Percentiles rank a stretch among this genome's conserved stretches.
Conservation (phyloP, 2,329 filamentous ascomycete genomes). For the Fusarium sp. region DNA sequence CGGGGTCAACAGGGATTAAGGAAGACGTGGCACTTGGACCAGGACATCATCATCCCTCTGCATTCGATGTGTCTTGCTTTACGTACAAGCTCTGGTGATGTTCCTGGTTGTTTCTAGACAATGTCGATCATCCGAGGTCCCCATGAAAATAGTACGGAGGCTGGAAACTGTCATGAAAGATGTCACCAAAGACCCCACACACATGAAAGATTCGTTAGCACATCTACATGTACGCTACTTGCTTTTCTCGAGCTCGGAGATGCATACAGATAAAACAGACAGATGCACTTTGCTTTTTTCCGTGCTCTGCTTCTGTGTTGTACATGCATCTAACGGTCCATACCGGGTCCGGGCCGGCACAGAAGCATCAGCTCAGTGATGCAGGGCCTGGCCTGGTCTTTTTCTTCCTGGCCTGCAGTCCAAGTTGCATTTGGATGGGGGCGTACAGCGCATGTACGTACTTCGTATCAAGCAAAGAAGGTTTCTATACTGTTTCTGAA, state of each 20-base stretch:
- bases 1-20: constrained; percentile 16
- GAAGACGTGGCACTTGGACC: constrained; percentile 13
- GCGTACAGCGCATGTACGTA: constrained; percentile 9
- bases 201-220: constrained; percentile 13
- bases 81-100: constrained; percentile 7
- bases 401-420: constrained; percentile 13
- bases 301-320: background rate
- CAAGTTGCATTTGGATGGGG: background rate
- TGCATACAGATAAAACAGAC: background rate
- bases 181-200: background rate
- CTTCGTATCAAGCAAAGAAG: constrained; percentile 1
- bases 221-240: background rate
- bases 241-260: background rate
- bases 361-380: constrained; percentile 15
- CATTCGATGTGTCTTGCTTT: constrained; percentile 17
- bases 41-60: background rate
- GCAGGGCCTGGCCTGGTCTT: constrained; percentile 32
- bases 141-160: background rate
- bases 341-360: constrained; percentile 30
- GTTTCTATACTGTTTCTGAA: constrained; percentile 18
- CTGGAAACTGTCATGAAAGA: background rate
- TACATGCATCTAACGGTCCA: background rate
- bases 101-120: background rate
- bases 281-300: constrained; percentile 5
- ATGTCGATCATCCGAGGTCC: background rate